Evolutionary conservation across 2,329 filamentous ascomycete species (phyloP).

Genomic region (Tolypocladium ovalisporum): DNA sequence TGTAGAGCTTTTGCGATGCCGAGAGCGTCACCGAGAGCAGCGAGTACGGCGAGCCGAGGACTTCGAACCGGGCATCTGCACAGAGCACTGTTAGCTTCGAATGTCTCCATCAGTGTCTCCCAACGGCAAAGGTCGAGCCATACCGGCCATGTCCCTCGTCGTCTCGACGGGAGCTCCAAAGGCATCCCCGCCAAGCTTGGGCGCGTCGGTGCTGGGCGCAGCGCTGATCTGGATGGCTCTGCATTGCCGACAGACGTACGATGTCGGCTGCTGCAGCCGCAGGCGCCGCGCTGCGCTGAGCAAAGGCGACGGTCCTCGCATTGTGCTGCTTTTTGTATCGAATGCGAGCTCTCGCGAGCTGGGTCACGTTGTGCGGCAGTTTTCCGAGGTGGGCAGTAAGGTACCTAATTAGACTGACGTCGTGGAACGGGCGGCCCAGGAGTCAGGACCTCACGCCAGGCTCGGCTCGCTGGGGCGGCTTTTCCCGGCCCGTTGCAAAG

Average conservation of each 20-base stretch:
- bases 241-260: slow-evolving; percentile 43
- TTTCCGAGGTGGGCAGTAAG: neutral
- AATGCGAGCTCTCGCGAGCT: neutral
- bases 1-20: slow-evolving; percentile 88
- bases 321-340: slow-evolving; percentile 11
- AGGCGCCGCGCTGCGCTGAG: slow-evolving; percentile 21
- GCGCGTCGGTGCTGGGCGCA: slow-evolving; percentile 45
- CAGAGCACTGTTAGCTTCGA: neutral
- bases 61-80: slow-evolving; percentile 90
- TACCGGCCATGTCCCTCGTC: slow-evolving; percentile 41
- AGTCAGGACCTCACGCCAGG: neutral
- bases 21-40: slow-evolving; percentile 88
- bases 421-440: neutral
- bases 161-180: slow-evolving; percentile 38
- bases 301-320: slow-evolving; percentile 33
- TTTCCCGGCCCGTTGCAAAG: slow-evolving; percentile 15
- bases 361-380: neutral
- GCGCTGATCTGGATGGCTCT: slow-evolving; percentile 53
- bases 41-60: slow-evolving; percentile 84
- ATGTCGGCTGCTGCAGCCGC: slow-evolving; percentile 13
- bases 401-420: neutral
- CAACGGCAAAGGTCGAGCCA: neutral
- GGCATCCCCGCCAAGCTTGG: slow-evolving; percentile 39
- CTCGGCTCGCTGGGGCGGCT: slow-evolving; percentile 11
- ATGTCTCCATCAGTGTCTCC: neutral